These are phyloP conservation scores for Coemansia sp. DNA, from an alignment of 192 early-diverging fungal genomes.

Conservation along the genomic window DNA sequence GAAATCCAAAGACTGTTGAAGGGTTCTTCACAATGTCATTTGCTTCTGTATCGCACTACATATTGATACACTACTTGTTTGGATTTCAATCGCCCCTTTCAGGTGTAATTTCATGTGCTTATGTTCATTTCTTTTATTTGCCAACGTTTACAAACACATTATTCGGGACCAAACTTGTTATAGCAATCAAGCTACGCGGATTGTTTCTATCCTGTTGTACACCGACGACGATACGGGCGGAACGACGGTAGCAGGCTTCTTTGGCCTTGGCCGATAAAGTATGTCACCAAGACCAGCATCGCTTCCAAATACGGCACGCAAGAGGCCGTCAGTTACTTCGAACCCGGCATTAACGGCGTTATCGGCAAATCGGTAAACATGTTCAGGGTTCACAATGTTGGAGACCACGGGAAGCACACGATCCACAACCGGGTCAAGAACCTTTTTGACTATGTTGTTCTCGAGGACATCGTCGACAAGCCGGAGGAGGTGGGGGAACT, in stretches of 20 bases:
- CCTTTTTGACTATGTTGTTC: conserved; percentile 44
- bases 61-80: too few species aligned
- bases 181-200: background rate
- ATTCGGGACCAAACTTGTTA: background rate
- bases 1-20: too few species aligned
- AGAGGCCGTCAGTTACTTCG: conserved; percentile 45
- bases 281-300: conserved; percentile 50
- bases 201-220: conserved; percentile 20
- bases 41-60: too few species aligned
- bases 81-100: too few species aligned
- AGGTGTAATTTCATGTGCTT: too few species aligned
- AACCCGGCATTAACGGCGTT: conserved; percentile 53
- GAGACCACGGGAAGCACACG: conserved; percentile 47
- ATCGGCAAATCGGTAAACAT: conserved; percentile 48
- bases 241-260: conserved; percentile 48
- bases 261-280: conserved; percentile 45
- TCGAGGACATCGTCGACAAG: conserved; percentile 50
- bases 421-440: conserved; percentile 50
- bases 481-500: conserved; percentile 47
- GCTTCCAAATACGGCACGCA: conserved; percentile 53
- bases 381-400: conserved; percentile 48
- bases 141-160: background rate
- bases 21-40: too few species aligned
- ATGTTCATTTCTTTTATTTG: too few species aligned
- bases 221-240: conserved; percentile 14